phyloP scores from a whole-genome alignment of 179 eudicot genomes.

The Silene noctiflora region DNA sequence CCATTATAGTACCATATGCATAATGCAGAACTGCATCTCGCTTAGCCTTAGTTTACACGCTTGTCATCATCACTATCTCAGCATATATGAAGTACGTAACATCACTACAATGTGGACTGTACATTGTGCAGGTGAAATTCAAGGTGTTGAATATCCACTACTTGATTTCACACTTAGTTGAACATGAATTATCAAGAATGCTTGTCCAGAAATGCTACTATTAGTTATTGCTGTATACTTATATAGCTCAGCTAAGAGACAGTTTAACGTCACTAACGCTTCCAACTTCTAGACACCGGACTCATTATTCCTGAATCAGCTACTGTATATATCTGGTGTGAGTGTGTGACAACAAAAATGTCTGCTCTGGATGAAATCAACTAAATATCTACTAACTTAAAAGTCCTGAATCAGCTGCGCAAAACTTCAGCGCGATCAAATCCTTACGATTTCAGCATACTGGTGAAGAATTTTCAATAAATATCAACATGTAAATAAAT shows the following conservation, averaged over 20 bases:
- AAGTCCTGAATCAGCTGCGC: constrained; percentile 1
- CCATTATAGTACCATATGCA: too few relatives aligned
- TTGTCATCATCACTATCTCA: neutral
- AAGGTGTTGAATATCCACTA: neutral
- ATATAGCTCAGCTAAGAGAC: neutral
- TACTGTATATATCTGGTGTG: neutral
- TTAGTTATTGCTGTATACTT: neutral
- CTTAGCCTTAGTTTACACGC: too few relatives aligned
- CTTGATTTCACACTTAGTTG: neutral
- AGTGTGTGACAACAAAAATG: too few relatives aligned
- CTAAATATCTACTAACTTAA: neutral
- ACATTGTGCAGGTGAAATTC: neutral
- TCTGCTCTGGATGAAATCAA: too few relatives aligned
- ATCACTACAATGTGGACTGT: neutral
- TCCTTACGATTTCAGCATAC: neutral
- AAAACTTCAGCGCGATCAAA: constrained; percentile 3
- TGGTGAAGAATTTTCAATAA: neutral
- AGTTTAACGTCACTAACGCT: neutral
- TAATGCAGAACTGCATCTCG: too few relatives aligned
- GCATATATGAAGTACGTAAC: neutral
- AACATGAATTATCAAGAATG: neutral
- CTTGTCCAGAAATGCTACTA: neutral
- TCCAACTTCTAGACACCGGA: neutral
- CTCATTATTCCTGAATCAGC: constrained; percentile 5
- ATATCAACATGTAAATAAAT: too few relatives aligned